Conservation (phyloP, 164 flowering plant species). For the Tinospora cordifolia region DNA sequence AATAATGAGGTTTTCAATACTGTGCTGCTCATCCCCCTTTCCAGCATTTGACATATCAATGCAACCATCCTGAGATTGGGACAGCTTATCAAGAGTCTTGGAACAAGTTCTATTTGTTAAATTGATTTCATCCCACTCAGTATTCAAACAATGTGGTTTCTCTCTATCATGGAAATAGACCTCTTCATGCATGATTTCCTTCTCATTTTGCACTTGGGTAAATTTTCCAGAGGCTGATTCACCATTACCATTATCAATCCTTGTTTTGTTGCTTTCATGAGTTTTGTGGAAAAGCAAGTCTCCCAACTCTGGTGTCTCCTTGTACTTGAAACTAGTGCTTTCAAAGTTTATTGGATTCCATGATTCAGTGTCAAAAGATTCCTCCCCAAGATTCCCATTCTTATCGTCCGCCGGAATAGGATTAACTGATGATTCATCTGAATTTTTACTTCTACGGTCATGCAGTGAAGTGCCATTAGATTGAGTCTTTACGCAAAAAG, state of each 20-base stretch:
- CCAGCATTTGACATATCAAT: neutral
- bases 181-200: neutral
- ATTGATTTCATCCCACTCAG: constrained; percentile 7
- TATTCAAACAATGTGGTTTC: neutral
- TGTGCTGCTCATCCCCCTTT: constrained; percentile 13
- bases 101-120: neutral
- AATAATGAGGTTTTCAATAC: constrained; percentile 27
- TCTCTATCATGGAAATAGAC: constrained; percentile 7
- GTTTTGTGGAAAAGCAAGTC: neutral
- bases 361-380: neutral
- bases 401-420: constrained; percentile 3
- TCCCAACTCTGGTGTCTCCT: constrained; percentile 3
- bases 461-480: constrained; percentile 5
- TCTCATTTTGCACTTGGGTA: neutral
- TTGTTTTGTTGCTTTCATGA: neutral
- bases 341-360: constrained; percentile 7
- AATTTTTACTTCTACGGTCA: neutral
- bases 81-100: neutral
- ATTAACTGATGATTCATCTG: constrained; percentile 5
- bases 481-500: neutral
- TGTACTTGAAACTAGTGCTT: constrained; percentile 6
- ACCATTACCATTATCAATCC: neutral
- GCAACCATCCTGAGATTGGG: neutral
- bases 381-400: constrained; percentile 9
- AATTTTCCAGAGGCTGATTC: neutral